Evolutionary conservation across 148 eudicot genomes (phyloP).

Genomic region (Persicaria tinctoria): DNA sequence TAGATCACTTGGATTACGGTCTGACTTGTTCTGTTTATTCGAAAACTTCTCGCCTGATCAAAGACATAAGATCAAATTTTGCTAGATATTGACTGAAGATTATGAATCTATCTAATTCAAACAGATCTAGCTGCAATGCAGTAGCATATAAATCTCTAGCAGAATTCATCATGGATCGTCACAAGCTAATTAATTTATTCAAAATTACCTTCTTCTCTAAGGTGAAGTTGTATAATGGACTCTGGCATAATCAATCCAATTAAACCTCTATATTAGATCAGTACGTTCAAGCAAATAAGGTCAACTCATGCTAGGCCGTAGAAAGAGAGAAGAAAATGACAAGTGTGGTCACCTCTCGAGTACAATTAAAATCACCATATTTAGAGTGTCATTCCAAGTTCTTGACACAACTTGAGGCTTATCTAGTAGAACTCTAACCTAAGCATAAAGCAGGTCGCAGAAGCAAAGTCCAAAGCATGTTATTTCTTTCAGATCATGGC

Average conservation of each 20-base stretch:
- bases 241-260: constrained; percentile 33
- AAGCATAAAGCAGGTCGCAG: constrained; percentile 9
- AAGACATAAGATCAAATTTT: neutral
- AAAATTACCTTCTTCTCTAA: constrained; percentile 64
- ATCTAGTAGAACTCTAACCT: constrained; percentile 78
- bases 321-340: neutral
- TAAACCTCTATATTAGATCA: neutral
- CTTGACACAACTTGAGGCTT: constrained; percentile 73
- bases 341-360: constrained; percentile 55
- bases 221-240: constrained; percentile 82
- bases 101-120: constrained; percentile 45
- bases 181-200: neutral
- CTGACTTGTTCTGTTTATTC: constrained; percentile 50
- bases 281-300: neutral
- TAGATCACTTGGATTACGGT: constrained; percentile 60
- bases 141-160: constrained; percentile 6
- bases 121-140: constrained; percentile 57
- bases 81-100: neutral
- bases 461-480: neutral
- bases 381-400: constrained; percentile 90
- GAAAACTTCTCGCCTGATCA: constrained; percentile 44
- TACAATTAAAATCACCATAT: constrained; percentile 92
- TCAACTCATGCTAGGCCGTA: neutral
- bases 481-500: neutral
- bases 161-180: neutral